Evolutionary conservation across 345 rosid species (phyloP), one percentile per base, ranked within the genome.

Genomic region (Citrus medica): DNA sequence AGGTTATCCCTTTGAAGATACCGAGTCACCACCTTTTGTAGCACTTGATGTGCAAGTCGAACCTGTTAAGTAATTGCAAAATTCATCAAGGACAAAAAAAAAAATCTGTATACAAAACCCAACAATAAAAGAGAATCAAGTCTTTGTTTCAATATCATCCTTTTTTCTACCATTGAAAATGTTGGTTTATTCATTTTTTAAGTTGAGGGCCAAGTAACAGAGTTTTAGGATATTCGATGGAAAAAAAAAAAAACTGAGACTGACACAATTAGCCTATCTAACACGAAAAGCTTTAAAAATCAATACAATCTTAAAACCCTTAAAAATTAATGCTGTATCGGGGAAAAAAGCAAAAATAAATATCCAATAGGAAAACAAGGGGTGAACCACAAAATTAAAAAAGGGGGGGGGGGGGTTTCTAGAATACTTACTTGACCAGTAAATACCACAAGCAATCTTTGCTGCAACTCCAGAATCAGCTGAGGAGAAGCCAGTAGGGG

Each of bases 1-100:
- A 94, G 92, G 86, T 90, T 92, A 42, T 96, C 99, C 16, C 97
- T 91, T 74, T 82, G 90, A 37, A 96, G 92, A 72, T 94, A 96
- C 71, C 98, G 87, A 7, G 83, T 87, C 17, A 96, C 98, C 55
- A 96, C 98, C 91, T 96, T 96, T 68, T 96, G 93, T 55, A 96
- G 88, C 63, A 96, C 99, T 80, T 83, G 90, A 82, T 96, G 97
- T 28, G 98, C 98, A 73, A 96, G 93, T 70, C 97, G 90, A 79
- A 96, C 99, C 99, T 96, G 88, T 83, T 64, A 8, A 40, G 53
- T 22, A 42, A n/a, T 37, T 4, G 72, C 37, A 51, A 28, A 61
- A 35, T 55, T 4, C 25, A 9, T 28, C 40, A 28, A 10, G 22
- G 32, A 5, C 55, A 9, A 38, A 68, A 67, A 68, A 67, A 68